Percentiles rank a stretch among this genome's conserved stretches.
Evolutionary conservation across 495 filamentous ascomycete species (phyloP).

Genomic region (Pyronema omphalodes): DNA sequence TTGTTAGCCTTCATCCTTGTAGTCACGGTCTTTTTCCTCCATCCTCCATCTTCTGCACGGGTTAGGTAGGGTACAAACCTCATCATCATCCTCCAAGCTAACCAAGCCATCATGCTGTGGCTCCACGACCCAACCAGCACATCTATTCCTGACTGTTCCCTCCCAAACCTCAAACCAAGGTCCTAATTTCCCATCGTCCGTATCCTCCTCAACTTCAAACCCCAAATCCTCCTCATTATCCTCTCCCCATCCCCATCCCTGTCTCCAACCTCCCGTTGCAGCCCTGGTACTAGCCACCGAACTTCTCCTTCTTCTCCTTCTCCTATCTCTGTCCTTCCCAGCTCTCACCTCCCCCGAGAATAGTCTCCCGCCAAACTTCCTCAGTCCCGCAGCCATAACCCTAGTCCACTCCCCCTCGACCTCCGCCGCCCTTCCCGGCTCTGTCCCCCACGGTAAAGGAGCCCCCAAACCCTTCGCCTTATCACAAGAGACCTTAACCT

Average conservation of each 20-base stretch:
- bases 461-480: not conserved
- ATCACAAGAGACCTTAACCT: not conserved
- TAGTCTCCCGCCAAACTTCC: not conserved
- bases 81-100: slow-evolving; percentile 1
- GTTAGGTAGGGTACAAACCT: not conserved
- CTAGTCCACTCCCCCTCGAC: not conserved
- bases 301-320: not conserved
- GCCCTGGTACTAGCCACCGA: not conserved
- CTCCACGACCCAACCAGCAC: slow-evolving; percentile 1
- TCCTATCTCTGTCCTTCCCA: not conserved
- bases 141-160: not conserved
- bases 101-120: not conserved
- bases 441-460: not conserved
- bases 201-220: not conserved
- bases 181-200: not conserved
- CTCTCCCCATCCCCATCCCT: not conserved
- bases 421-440: not conserved
- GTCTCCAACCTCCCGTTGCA: not conserved
- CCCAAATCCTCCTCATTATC: not conserved
- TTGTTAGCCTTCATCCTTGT: not conserved
- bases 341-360: not conserved
- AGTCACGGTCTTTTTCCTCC: no score
- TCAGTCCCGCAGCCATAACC: not conserved
- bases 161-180: slow-evolving; percentile 5
- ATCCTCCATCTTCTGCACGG: not conserved